Evolutionary conservation across 768 basidiomycete species (phyloP), one percentile per base, ranked within the genome.

Genomic region (Cyclocybe aegerita): DNA sequence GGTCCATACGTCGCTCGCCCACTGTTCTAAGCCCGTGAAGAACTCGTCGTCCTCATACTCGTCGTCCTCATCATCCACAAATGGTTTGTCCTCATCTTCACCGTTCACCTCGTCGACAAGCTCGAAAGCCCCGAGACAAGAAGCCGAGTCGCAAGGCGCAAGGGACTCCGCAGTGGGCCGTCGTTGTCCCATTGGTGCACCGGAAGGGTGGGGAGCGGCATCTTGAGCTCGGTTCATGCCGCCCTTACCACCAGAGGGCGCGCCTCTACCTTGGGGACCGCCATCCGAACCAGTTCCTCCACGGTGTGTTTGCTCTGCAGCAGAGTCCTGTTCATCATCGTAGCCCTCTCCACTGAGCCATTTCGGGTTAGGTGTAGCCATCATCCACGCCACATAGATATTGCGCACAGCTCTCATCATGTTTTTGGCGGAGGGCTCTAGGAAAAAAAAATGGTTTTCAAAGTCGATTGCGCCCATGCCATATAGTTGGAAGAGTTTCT

Each of bases 1-100:
- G 14, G 41, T 43, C 41, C 41, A 43, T 14, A 43, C 41, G 12
- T 43, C 14, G 41, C 41, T 43, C 41, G 41, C 41, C 41, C 41
- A 43, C 41, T 43, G 14, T 23, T 43, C 23, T 23, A 43, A 14
- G 41, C 41, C 41, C 5, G n/a, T 10, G n/a, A 43, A 43, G 41
- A 43, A 43, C 41, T 43, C 41, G 12, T 43, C 23, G 14, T 43
- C 41, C 41, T 43, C 41, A 43, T 29, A 43, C 41, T 43, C 41
- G 14, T 43, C 41, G 16, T 43, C 41, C 23, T 43, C 41, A 7
- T 43, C 41, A 29, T 43, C 41, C 41, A 43, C 41, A 43, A 43
- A 43, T 12, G 14, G 23, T 12, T 43, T 11, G 23, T 43, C 41
- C 41, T 16, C 41, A 23, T 43, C 41, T 30, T 43, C 41, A 12